phyloP scores from a whole-genome alignment of 257 asterid species.

The Salvia splendens region DNA sequence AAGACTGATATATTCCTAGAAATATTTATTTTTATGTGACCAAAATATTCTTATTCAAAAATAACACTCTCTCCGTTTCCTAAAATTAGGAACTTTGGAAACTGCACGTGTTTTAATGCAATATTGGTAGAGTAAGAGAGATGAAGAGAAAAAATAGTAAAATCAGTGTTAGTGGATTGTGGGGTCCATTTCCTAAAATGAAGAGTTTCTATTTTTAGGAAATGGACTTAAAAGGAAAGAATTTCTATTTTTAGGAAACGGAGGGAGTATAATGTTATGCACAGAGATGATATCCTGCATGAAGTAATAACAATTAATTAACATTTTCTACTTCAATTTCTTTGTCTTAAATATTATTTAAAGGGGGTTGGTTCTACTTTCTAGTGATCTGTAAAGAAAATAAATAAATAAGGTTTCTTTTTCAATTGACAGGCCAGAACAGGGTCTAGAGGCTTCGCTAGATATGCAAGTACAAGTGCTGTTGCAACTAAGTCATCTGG shows the following conservation, averaged over 20 bases:
- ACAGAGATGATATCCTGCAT: not conserved
- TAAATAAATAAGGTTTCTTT: not conserved
- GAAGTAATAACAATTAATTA: not conserved
- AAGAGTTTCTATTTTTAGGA: too few species aligned
- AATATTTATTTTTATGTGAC: not conserved
- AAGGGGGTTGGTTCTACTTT: not conserved
- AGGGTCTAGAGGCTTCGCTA: conserved; percentile 49
- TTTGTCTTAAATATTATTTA: conserved; percentile 4
- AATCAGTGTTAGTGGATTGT: too few species aligned
- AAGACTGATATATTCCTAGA: not conserved
- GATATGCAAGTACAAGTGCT: conserved; percentile 75
- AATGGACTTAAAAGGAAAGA: too few species aligned
- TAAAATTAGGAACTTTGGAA: too few species aligned
- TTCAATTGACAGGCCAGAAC: conserved; percentile 49
- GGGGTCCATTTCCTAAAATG: too few species aligned
- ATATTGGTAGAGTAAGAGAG: too few species aligned
- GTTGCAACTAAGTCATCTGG: conserved; percentile 67
- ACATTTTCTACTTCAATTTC: not conserved
- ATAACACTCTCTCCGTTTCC: not conserved
- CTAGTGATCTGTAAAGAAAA: conserved; percentile 11
- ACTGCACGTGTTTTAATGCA: too few species aligned
- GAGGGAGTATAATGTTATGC: not conserved
- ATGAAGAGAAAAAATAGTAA: too few species aligned
- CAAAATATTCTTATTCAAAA: not conserved
- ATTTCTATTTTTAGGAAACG: too few species aligned